These are phyloP conservation scores for Serendipita sp. DNA, from an alignment of 768 basidiomycete species.

Conservation along the genomic window DNA sequence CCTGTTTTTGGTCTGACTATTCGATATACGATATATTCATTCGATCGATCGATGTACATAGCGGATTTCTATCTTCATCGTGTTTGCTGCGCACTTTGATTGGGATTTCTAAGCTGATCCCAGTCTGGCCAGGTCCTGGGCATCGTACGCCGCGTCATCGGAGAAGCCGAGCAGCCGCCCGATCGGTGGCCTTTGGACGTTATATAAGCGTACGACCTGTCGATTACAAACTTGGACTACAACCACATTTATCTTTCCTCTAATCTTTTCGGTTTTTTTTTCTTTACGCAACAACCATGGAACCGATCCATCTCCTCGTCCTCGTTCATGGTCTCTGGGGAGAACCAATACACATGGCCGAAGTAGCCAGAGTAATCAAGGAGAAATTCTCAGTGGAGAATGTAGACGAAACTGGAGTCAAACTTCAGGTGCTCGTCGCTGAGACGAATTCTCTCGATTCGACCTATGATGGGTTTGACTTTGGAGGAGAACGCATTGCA, in stretches of 20 bases:
- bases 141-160: too few species aligned
- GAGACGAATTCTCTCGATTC: slow-evolving; percentile 26
- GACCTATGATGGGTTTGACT: slow-evolving; percentile 74
- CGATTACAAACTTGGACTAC: background rate
- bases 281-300: background rate
- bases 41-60: too few species aligned
- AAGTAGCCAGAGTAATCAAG: slow-evolving; percentile 36
- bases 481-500: slow-evolving; percentile 66
- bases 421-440: slow-evolving; percentile 46
- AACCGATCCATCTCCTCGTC: slow-evolving; percentile 8
- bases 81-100: too few species aligned
- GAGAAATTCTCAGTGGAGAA: slow-evolving; percentile 22
- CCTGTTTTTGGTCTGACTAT: too few species aligned
- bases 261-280: background rate
- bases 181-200: background rate
- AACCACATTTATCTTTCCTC: background rate
- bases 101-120: too few species aligned
- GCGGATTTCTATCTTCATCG: too few species aligned
- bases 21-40: too few species aligned
- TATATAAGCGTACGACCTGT: background rate
- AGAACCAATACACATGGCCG: slow-evolving; percentile 44
- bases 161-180: too few species aligned
- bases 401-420: slow-evolving; percentile 19
- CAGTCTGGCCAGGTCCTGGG: too few species aligned
- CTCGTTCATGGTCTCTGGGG: slow-evolving; percentile 57